phyloP scores from a whole-genome alignment of 176 grass and related monocot genomes.

The Aegilops speltoides region DNA sequence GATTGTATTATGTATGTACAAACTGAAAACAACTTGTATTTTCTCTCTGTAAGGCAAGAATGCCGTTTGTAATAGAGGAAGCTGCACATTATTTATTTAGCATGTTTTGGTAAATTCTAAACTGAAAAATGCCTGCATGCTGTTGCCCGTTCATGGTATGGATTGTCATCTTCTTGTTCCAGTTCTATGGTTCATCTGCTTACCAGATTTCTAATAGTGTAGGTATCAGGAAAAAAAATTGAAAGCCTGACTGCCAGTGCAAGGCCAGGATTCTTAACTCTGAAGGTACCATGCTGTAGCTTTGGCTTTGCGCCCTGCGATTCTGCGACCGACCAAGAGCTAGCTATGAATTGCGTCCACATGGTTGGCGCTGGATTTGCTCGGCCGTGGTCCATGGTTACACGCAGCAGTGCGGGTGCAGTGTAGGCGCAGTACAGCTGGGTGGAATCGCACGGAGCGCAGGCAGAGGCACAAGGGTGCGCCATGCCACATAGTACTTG shows the following conservation, averaged over 20 bases:
- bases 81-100: constrained; percentile 33
- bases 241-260: background rate
- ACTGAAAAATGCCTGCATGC: background rate
- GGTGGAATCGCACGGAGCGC: background rate
- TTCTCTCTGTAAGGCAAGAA: background rate
- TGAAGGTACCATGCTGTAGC: too few relatives aligned
- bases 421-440: background rate
- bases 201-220: background rate
- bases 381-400: background rate
- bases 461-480: background rate
- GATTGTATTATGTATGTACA: background rate
- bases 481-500: background rate
- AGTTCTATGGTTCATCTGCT: background rate
- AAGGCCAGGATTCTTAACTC: background rate
- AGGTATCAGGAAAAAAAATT: too few relatives aligned
- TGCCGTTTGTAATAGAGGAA: constrained; percentile 34
- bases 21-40: background rate
- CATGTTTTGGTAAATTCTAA: background rate
- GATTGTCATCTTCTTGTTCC: background rate
- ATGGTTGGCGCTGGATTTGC: background rate
- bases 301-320: background rate
- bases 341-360: background rate
- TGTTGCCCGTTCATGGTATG: background rate
- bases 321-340: background rate
- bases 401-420: background rate